Evolutionary conservation across 164 flowering plant species (phyloP).

Genomic region (Vitis cinerea): DNA sequence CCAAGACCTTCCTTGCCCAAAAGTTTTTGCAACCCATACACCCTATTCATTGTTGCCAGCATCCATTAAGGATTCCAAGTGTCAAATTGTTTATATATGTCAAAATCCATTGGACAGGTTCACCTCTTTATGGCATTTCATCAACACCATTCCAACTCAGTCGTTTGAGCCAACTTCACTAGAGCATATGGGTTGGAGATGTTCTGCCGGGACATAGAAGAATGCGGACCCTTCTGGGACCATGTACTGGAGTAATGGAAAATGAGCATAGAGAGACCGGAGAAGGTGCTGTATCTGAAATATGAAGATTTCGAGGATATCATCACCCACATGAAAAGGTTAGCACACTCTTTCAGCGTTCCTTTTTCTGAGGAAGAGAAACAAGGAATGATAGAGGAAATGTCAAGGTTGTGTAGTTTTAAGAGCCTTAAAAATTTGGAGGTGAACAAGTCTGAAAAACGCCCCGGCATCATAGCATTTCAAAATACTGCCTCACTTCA

Average conservation of each 20-base stretch:
- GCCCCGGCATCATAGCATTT: neutral
- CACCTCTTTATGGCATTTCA: constrained; percentile 20
- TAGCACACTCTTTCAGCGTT: neutral
- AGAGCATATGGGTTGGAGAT: neutral
- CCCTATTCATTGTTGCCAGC: constrained; percentile 15
- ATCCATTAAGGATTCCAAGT: constrained; percentile 15
- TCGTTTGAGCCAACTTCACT: too few species aligned
- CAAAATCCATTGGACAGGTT: constrained; percentile 23
- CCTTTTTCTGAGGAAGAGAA: neutral
- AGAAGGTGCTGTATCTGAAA: constrained; percentile 1
- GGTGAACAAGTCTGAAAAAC: constrained; percentile 3
- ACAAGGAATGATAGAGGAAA: neutral
- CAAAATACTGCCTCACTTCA: neutral
- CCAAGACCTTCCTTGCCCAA: constrained; percentile 11
- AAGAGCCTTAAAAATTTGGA: neutral
- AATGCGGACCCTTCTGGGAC: constrained; percentile 4
- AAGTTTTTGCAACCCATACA: constrained; percentile 21
- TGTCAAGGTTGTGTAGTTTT: constrained; percentile 3
- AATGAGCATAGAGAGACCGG: neutral
- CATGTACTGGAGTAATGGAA: constrained; percentile 3
- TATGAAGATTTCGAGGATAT: constrained; percentile 1
- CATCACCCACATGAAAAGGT: neutral
- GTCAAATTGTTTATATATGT: constrained; percentile 21
- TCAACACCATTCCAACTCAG: neutral
- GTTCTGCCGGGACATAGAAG: neutral